phyloP scores from a whole-genome alignment of 2,329 filamentous ascomycete species.

The Sporothrix phasma region DNA sequence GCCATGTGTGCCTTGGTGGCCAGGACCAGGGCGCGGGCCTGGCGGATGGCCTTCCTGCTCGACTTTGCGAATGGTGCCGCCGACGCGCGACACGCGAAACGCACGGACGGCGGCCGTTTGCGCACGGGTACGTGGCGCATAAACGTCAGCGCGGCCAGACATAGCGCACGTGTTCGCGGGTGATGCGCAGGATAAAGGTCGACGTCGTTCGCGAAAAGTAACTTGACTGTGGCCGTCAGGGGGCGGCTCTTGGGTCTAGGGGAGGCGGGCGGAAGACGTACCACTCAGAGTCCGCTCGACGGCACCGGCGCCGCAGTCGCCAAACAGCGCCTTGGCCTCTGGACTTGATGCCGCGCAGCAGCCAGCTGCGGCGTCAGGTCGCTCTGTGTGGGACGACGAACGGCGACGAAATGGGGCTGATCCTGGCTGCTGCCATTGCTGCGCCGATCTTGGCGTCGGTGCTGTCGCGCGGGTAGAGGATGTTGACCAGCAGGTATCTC shows the following conservation, averaged over 20 bases:
- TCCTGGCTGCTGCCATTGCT: background rate
- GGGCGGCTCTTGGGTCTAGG: background rate
- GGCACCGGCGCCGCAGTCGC: slow-evolving; percentile 77
- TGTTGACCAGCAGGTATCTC: slow-evolving; percentile 88
- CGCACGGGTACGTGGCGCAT: slow-evolving; percentile 58
- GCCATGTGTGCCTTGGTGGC: slow-evolving; percentile 47
- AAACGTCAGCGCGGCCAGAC: slow-evolving; percentile 83
- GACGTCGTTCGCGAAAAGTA: slow-evolving; percentile 89
- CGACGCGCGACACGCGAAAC: slow-evolving; percentile 76
- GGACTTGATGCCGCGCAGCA: slow-evolving; percentile 60
- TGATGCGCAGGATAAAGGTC: slow-evolving; percentile 80
- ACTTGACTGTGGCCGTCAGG: slow-evolving; percentile 53
- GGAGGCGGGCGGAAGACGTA: slow-evolving; percentile 28
- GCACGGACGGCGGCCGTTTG: slow-evolving; percentile 58
- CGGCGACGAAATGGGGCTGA: slow-evolving; percentile 53
- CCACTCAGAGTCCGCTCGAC: slow-evolving; percentile 59
- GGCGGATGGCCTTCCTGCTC: slow-evolving; percentile 81
- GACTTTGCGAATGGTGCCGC: slow-evolving; percentile 84
- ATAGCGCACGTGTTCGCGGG: slow-evolving; percentile 71
- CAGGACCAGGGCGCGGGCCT: slow-evolving; percentile 62
- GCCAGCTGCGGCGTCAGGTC: slow-evolving; percentile 53
- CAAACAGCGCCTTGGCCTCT: slow-evolving; percentile 66
- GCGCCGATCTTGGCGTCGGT: slow-evolving; percentile 24
- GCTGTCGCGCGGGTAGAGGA: slow-evolving; percentile 63
- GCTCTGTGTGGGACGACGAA: slow-evolving; percentile 70